Evolutionary conservation across 2,329 filamentous ascomycete genomes (phyloP), one percentile per base, ranked within the genome.

Genomic region (Emergomyces orientalis): DNA sequence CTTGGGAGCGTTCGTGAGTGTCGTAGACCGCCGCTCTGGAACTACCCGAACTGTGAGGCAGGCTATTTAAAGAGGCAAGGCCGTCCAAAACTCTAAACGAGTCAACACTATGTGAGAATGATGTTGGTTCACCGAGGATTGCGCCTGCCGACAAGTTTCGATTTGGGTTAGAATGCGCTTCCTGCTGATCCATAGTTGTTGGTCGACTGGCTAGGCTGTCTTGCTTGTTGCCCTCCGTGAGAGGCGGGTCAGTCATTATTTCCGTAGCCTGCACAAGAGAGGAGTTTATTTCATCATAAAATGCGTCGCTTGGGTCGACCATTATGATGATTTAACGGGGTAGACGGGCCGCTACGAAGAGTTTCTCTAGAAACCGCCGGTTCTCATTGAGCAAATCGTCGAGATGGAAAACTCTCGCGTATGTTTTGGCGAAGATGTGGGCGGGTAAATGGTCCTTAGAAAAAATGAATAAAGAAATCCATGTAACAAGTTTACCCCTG

Each of bases 221-320:
- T 34, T 30, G 60, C 39, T 56, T 61, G 60, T 30, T 55, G 27
- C 13, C n/a, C n/a, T 56, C 60, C 27, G n/a, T 22, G 5, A 51
- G n/a, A 17, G 34, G 39, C 14, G 49, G 3, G 22, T 61, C 25
- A 27, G 47, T 37, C 51, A 34, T 39, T 4, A 41, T 25, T 25
- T 56, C 37, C 17, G 37, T 59, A 49, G 39, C 2, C 17, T 45
- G 49, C 17, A 22, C 37, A 30, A 32, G 39, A 27, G 55, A 37
- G 9, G 59, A 25, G 25, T 34, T 43, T 45, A 52, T 32, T 22
- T 58, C 27, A 51, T 62, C 37, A 27, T 43, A 60, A 55, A 55
- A 19, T 32, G 8, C 19, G 7, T 64, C 60, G 32, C 41, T 60
- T 52, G 62, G 49, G 30, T 60, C 56, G 55, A 64, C 60, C 56